Percentiles rank a stretch among this genome's conserved stretches.
Evolutionary conservation across 2,329 filamentous ascomycete species (phyloP).

Genomic region (Drechslerella dactyloides): DNA sequence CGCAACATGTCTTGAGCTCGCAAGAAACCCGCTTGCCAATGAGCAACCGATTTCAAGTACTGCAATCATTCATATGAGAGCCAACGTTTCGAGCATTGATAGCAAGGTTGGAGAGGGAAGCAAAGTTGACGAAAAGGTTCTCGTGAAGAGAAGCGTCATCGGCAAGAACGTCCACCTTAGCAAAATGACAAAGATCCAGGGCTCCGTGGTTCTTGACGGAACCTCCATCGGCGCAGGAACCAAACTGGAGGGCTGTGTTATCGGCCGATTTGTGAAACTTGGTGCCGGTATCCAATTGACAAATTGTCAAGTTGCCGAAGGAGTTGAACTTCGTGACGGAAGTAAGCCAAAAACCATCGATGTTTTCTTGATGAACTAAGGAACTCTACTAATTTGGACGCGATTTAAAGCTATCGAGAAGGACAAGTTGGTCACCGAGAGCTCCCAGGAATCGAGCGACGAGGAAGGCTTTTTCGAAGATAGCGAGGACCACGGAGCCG

Average conservation of each 20-base stretch:
- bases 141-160: slow-evolving; percentile 91
- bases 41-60: slow-evolving; percentile 26
- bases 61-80: slow-evolving; percentile 73
- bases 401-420: slow-evolving; percentile 33
- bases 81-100: slow-evolving; percentile 81
- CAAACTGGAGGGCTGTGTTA: slow-evolving; percentile 83
- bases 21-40: slow-evolving; percentile 63
- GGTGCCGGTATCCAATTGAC: slow-evolving; percentile 95
- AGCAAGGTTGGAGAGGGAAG: slow-evolving; percentile 87
- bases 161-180: slow-evolving; percentile 86
- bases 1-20: slow-evolving; percentile 80
- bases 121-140: slow-evolving; percentile 82
- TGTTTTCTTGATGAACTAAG: slow-evolving; percentile 67
- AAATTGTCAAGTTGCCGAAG: slow-evolving; percentile 83
- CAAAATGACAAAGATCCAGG: slow-evolving; percentile 81
- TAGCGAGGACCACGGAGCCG: slow-evolving; percentile 62
- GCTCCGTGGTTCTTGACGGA: slow-evolving; percentile 91
- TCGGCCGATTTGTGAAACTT: slow-evolving; percentile 80
- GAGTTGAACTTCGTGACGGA: slow-evolving; percentile 61
- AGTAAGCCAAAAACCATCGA: slow-evolving; percentile 46
- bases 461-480: slow-evolving; percentile 65
- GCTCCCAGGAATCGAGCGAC: slow-evolving; percentile 65
- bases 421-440: slow-evolving; percentile 32
- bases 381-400: slow-evolving; percentile 70
- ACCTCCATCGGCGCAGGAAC: slow-evolving; percentile 82